A percentile compares a stretch with the other conserved stretches of the same genome.
Evolutionary conservation across 2,329 filamentous ascomycete species (phyloP).

Genomic region (Botryotinia narcissicola): DNA sequence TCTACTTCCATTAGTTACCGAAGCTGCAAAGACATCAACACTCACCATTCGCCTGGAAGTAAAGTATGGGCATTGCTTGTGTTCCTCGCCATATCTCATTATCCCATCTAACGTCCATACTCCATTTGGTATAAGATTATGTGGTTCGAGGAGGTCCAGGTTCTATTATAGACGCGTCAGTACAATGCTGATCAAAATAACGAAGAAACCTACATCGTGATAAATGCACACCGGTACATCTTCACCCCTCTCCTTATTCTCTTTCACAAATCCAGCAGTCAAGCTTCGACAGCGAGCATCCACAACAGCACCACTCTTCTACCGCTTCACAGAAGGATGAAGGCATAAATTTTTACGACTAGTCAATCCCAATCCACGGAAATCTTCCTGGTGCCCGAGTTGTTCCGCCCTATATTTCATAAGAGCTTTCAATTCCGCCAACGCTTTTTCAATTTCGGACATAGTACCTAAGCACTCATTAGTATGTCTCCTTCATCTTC

Average conservation of each 20-base stretch:
- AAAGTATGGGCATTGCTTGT: slow-evolving; percentile 98
- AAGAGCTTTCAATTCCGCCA: slow-evolving; percentile 83
- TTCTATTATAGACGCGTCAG: slow-evolving; percentile 54
- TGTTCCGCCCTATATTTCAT: slow-evolving; percentile 94
- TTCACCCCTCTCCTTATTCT: slow-evolving; percentile 94
- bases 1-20: slow-evolving; percentile 49
- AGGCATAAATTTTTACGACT: slow-evolving; percentile 97
- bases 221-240: slow-evolving; percentile 93
- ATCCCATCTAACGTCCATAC: slow-evolving; percentile 95
- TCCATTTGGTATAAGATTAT: slow-evolving; percentile 90
- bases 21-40: slow-evolving; percentile 13
- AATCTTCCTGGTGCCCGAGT: slow-evolving; percentile 89
- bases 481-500: background rate
- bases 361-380: slow-evolving; percentile 85
- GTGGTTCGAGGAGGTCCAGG: slow-evolving; percentile 87
- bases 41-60: slow-evolving; percentile 87
- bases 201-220: slow-evolving; percentile 66
- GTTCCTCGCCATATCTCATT: slow-evolving; percentile 83
- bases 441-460: slow-evolving; percentile 98
- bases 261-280: slow-evolving; percentile 94
- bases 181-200: background rate
- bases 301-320: slow-evolving; percentile 92
- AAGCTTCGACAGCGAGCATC: slow-evolving; percentile 94
- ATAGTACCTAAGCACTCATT: slow-evolving; percentile 64
- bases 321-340: slow-evolving; percentile 91